Base-by-base conservation (phyloP, 441 rosid species). In the Macaranga tanarius region DNA sequence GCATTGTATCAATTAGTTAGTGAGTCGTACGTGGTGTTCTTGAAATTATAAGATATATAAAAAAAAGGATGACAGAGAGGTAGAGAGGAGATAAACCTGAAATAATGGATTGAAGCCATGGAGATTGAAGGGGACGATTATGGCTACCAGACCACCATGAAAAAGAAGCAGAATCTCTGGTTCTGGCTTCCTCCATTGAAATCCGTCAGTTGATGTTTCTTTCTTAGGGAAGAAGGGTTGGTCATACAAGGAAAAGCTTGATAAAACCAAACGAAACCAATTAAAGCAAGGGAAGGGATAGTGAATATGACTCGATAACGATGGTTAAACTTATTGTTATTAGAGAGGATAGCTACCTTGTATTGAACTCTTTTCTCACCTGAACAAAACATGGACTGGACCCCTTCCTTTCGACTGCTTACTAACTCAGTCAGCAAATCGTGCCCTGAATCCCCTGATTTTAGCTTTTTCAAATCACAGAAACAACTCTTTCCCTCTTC, bases 91-190 rank as follows among this genome's bases (percentile, higher is more conserved):
- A 5, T 19, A 31, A 28, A 83, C 92, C 87, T 76, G 84, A 79
- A 26, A 83, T 84, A 75, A 75, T 77, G 15, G 77, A 73, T 67
- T 77, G 84, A 44, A 85, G 94, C 92, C 87, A 83, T 67, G 73
- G 82, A 10, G 92, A 77, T 34, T 77, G 83, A 11, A 73, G 75
- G 38, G 69, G 82, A 20, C 82, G 82, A 75, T 69, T 71, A 63
- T 75, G 84, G 79, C 77, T 69, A 69, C 78, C 88, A 60, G 76
- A 78, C 79, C 88, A 68, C 86, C 85, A 81, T 70, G 83, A 78
- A 70, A 70, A 54, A 4, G 77, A 45, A 31, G 77, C 56, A 28
- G 76, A 72, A 10, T 31, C 38, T 31, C 42, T 54, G 56, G 9
- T 5, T 31, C 42, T 54, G 56, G 9, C 26, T n/a, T n/a, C 16